Conservation (phyloP, 306 rosid genomes). For the Leucaena leucocephala region DNA sequence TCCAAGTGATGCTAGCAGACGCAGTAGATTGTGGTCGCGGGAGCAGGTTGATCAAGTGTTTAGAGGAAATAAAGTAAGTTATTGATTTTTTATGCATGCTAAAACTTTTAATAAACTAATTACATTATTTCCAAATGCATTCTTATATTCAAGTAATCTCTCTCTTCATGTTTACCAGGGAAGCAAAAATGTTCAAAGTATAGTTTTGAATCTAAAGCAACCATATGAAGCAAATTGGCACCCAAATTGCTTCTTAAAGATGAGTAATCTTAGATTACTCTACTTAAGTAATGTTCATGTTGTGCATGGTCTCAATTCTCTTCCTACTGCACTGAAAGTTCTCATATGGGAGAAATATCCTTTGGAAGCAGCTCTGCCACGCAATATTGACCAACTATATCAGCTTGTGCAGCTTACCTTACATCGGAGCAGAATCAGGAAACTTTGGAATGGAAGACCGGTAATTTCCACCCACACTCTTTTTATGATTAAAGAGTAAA, state of each 20-base stretch:
- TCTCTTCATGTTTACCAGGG: conserved; percentile 1
- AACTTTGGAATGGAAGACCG: conserved; percentile 21
- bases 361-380: conserved; percentile 2
- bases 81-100: background rate
- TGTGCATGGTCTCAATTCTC: background rate
- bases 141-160: background rate
- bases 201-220: background rate
- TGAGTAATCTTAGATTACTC: conserved; percentile 16
- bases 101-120: background rate
- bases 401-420: conserved; percentile 2
- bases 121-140: background rate
- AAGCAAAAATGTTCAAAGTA: background rate
- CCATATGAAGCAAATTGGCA: background rate
- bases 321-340: conserved; percentile 21
- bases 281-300: background rate
- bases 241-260: conserved; percentile 2
- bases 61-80: background rate
- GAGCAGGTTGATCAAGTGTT: conserved; percentile 12
- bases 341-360: background rate
- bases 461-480: background rate
- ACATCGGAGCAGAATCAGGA: background rate
- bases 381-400: background rate
- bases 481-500: background rate
- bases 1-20: background rate
- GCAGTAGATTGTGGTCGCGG: conserved; percentile 10